Evolutionary conservation across 1,284 basidiomycete genomes (phyloP).

Genomic region (Apiotrichum mycotoxinovorans): DNA sequence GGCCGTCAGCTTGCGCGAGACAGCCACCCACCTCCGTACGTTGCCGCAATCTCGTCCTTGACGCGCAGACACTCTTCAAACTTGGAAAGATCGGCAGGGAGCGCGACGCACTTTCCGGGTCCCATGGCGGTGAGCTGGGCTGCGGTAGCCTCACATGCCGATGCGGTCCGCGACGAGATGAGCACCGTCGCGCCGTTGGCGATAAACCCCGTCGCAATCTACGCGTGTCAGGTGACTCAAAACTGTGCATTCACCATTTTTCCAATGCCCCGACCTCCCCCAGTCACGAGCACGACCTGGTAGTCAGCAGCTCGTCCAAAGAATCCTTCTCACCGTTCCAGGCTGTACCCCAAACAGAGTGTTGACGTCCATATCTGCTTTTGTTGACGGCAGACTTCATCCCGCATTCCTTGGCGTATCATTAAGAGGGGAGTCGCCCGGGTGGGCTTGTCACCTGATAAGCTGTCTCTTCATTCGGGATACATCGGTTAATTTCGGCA

Average conservation of each 20-base stretch:
- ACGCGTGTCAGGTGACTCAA: background rate
- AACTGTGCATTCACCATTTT: background rate
- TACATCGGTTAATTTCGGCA: too few relatives aligned
- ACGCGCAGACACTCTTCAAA: constrained; percentile 56
- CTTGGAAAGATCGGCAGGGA: constrained; percentile 60
- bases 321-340: too few relatives aligned
- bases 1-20: background rate
- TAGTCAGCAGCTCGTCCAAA: too few relatives aligned
- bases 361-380: too few relatives aligned
- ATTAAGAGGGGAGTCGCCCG: too few relatives aligned
- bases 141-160: constrained; percentile 34
- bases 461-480: too few relatives aligned
- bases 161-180: constrained; percentile 41
- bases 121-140: constrained; percentile 57
- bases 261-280: background rate
- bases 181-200: constrained; percentile 46
- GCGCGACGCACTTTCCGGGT: constrained; percentile 55
- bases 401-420: too few relatives aligned
- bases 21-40: constrained; percentile 47
- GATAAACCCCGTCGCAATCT: constrained; percentile 45
- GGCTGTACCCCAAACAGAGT: too few relatives aligned
- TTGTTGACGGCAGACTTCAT: too few relatives aligned
- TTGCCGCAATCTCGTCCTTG: constrained; percentile 52
- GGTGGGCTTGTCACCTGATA: too few relatives aligned
- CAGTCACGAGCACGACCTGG: background rate